Evolutionary conservation across 495 filamentous ascomycete species (phyloP).

Genomic region (Aspergillus conjunctus): DNA sequence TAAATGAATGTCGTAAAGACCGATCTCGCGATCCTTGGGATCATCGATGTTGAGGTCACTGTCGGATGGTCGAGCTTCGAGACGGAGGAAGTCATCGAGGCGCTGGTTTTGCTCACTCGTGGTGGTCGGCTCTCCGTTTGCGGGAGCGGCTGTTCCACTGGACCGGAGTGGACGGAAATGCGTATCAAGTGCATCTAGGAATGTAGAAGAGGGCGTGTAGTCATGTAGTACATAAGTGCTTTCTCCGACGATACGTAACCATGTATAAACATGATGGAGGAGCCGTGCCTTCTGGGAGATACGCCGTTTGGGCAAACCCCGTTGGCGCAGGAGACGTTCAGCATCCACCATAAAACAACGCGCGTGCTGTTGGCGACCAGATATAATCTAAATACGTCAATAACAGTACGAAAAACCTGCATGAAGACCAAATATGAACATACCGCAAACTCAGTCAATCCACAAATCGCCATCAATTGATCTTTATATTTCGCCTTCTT

Average conservation of each 20-base stretch:
- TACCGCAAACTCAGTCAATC: slow-evolving; percentile 38
- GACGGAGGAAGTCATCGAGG: slow-evolving; percentile 39
- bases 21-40: slow-evolving; percentile 33
- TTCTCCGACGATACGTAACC: slow-evolving; percentile 39
- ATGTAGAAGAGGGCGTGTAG: slow-evolving; percentile 30
- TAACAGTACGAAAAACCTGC: background rate
- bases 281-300: slow-evolving; percentile 41
- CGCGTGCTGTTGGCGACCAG: slow-evolving; percentile 38
- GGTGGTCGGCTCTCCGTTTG: background rate
- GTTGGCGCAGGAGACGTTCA: slow-evolving; percentile 34
- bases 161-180: slow-evolving; percentile 18
- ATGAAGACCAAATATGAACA: background rate
- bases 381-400: slow-evolving; percentile 29
- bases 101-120: slow-evolving; percentile 9
- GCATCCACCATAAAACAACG: slow-evolving; percentile 40
- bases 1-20: slow-evolving; percentile 37
- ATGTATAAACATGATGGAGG: slow-evolving; percentile 40
- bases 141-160: background rate
- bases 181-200: slow-evolving; percentile 28
- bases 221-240: slow-evolving; percentile 42
- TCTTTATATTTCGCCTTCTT: slow-evolving; percentile 46
- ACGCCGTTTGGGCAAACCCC: slow-evolving; percentile 33
- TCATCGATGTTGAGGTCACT: slow-evolving; percentile 41
- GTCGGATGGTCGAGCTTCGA: slow-evolving; percentile 34
- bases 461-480: slow-evolving; percentile 42